Conservation (phyloP, 306 rosid genomes). For the Prunus dulcis region DNA sequence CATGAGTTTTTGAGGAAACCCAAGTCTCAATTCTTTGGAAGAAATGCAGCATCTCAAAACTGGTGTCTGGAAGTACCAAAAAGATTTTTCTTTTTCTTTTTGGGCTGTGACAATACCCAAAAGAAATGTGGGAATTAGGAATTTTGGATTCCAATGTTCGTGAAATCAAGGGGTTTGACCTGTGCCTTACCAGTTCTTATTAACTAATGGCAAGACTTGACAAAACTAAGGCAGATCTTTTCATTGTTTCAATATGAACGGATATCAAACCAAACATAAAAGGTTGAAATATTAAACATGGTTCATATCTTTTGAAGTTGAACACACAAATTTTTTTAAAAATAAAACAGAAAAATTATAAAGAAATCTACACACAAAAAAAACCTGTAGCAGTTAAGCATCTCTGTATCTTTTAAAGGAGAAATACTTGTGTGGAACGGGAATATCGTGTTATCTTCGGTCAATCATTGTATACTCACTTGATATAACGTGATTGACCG, state of each 20-base stretch:
- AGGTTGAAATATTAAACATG: background rate
- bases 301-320: background rate
- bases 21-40: conserved; percentile 1
- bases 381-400: no score
- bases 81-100: background rate
- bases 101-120: conserved; percentile 1
- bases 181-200: background rate
- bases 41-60: conserved; percentile 19
- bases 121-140: conserved; percentile 3
- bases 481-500: accelerated
- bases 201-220: background rate
- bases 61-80: conserved; percentile 14
- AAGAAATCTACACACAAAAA: no score
- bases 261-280: conserved; percentile 11
- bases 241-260: background rate
- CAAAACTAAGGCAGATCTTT: background rate
- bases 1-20: background rate
- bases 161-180: conserved; percentile 27
- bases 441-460: no score
- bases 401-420: no score
- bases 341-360: no score
- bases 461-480: no score
- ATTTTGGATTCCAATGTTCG: conserved; percentile 19
- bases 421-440: no score
- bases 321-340: background rate